Base-by-base conservation (phyloP, 352 stramenopile genomes). In the Pythium phragmitis region DNA sequence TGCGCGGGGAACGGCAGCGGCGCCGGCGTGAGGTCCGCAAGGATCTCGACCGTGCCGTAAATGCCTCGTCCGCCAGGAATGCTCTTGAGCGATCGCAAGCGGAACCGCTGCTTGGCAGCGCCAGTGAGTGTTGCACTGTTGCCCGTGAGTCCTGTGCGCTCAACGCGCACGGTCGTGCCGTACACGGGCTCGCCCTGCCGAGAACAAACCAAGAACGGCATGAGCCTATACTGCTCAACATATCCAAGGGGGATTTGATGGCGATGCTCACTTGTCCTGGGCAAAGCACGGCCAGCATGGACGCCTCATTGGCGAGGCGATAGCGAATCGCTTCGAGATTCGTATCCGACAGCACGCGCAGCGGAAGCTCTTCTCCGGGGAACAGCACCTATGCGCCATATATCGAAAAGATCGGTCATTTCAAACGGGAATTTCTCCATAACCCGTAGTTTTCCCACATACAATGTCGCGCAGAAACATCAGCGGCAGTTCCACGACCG, bases 381-480 rank as follows among this genome's bases (percentile, higher is more conserved):
- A 95, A 95, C 19, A 95, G 74, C 57, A 95, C 80, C 85, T 95
- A 19, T n/a, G 63, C 14, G 4, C 43, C 43, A 33, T 33, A n/a
- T 30, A 28, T 50, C n/a, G 1, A 26, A 59, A 54, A 50, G 16
- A 50, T 2, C 46, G 30, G 30, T 43, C 30, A 14, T 49, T 11
- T 49, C 43, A 8, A 19, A 12, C 16, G n/a, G n/a, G 45, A 21
- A 46, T 19, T 7, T 33, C 14, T 8, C 28, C 4, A 2, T 21
- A 53, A 39, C 7, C 7, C 3, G n/a, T 30, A 30, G 3, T 7
- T 9, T 19, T 4, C 7, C 14, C 13, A 73, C 75, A 43, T 72
- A 96, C 87, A 57, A 91, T 89, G 43, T 93, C 80, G 0, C 79
- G 81, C 19, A 96, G 63, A 39, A 82, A 83, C 42, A 96, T 75